Evolutionary conservation across 164 flowering plant species (phyloP).

Genomic region (Cinnamomum chago): DNA sequence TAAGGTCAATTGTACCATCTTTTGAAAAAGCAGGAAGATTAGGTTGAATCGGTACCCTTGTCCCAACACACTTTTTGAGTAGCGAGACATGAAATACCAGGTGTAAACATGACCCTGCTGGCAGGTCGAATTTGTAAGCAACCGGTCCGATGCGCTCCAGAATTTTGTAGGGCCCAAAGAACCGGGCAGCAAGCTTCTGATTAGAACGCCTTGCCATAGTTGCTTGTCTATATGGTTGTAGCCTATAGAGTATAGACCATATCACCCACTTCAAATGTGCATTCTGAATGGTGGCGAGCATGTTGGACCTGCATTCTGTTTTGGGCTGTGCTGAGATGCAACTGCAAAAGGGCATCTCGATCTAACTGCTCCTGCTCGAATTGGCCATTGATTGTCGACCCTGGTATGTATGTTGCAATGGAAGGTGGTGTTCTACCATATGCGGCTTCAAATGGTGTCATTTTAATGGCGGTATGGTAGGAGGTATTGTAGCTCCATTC

Average conservation of each 20-base stretch:
- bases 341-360: neutral
- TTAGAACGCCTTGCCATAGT: neutral
- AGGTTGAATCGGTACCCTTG: no score
- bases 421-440: neutral
- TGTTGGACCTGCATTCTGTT: neutral
- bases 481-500: neutral
- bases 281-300: neutral
- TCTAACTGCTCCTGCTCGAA: neutral
- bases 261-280: neutral
- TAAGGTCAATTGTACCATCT: no score
- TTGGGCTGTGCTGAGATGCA: neutral
- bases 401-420: neutral
- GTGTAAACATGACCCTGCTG: no score
- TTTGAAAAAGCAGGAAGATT: no score
- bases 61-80: no score
- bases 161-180: neutral
- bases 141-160: neutral
- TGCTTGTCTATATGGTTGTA: neutral
- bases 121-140: no score
- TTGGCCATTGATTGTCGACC: neutral
- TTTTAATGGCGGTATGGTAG: neutral
- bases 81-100: no score
- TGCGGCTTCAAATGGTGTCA: conserved; percentile 1
- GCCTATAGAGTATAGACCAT: neutral
- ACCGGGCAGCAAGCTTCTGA: neutral